These are phyloP conservation scores for Thelonectria olida DNA, from an alignment of 2,329 filamentous ascomycete species.

Conservation along the genomic window DNA sequence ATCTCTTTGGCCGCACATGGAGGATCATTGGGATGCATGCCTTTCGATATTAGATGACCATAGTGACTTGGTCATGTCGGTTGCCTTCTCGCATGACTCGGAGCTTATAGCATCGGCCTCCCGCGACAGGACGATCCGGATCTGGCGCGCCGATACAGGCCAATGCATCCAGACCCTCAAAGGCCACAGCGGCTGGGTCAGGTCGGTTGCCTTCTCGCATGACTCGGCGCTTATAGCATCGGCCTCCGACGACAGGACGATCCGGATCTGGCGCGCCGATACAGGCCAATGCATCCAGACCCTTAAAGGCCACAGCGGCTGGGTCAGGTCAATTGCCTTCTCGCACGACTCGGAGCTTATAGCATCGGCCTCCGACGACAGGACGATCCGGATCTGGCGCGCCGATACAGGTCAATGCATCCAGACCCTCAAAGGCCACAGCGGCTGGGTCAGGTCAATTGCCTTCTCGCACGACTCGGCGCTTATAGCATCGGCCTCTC, in stretches of 20 bases:
- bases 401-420: neutral
- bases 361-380: constrained; percentile 2
- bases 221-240: constrained; percentile 10
- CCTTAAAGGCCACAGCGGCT: neutral
- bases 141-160: neutral
- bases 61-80: constrained; percentile 1
- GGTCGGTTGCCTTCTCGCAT: constrained; percentile 17
- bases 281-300: neutral
- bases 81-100: constrained; percentile 23
- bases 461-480: constrained; percentile 22
- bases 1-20: neutral
- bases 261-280: neutral
- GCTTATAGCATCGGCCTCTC: constrained; percentile 1
- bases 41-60: constrained; percentile 10
- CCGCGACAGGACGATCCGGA: neutral
- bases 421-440: neutral
- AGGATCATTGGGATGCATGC: neutral
- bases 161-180: neutral
- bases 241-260: neutral
- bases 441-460: constrained; percentile 1
- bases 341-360: neutral
- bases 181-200: neutral
- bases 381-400: neutral
- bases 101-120: constrained; percentile 6
- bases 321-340: neutral